phyloP scores from a whole-genome alignment of 208 protist genomes.

The Novymonas esmeraldas region DNA sequence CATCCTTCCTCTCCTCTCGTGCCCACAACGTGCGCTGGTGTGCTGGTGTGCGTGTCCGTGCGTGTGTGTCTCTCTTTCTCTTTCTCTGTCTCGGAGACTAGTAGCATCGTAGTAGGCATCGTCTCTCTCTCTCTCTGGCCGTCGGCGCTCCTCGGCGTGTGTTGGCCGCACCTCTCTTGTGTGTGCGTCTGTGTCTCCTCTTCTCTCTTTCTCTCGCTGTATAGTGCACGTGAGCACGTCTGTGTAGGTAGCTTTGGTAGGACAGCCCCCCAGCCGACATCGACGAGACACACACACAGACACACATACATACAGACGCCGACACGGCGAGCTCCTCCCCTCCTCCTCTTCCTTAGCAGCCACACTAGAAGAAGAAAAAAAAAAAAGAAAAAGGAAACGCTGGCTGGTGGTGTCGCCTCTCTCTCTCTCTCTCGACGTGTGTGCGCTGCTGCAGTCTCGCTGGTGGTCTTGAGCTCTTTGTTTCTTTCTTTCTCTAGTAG shows the following conservation, averaged over 20 bases:
- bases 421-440: no score
- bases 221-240: no score
- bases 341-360: neutral
- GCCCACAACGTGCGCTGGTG: neutral
- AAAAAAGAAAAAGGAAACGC: neutral
- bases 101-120: slow-evolving; percentile 1
- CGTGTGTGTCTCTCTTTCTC: neutral
- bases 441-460: no score
- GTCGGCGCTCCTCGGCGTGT: neutral
- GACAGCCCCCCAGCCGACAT: no score
- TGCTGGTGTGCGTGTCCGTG: neutral
- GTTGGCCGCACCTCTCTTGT: neutral
- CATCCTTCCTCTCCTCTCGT: neutral
- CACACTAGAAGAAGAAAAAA: neutral
- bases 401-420: no score
- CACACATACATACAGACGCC: neutral
- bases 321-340: neutral
- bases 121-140: neutral
- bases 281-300: neutral
- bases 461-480: no score
- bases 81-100: neutral
- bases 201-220: neutral
- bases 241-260: no score
- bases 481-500: neutral
- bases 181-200: neutral